phyloP scores from a whole-genome alignment of 768 basidiomycete genomes.

The Lactifluus volemus region DNA sequence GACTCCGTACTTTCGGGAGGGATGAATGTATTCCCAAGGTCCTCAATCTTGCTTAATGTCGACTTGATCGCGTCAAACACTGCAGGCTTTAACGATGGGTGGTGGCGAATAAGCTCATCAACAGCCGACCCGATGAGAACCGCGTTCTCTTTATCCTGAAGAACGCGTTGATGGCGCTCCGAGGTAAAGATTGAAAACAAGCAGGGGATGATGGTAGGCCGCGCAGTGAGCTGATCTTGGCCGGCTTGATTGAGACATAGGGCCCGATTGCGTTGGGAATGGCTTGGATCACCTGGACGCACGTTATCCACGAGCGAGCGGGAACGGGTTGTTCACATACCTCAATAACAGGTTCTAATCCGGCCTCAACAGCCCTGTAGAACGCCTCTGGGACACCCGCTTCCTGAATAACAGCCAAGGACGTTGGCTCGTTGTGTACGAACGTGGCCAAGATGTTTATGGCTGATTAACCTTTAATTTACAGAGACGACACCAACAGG shows the following conservation, averaged over 20 bases:
- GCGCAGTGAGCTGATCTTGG: constrained; percentile 66
- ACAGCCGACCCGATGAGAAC: constrained; percentile 81
- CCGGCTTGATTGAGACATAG: constrained; percentile 91
- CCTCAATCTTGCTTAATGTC: constrained; percentile 65
- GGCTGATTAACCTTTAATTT: constrained; percentile 36
- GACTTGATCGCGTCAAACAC: constrained; percentile 72
- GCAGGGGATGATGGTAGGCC: constrained; percentile 74
- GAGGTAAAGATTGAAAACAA: constrained; percentile 85
- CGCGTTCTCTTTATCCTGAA: constrained; percentile 90
- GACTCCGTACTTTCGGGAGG: constrained; percentile 50
- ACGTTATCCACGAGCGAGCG: background rate
- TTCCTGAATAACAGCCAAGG: constrained; percentile 88
- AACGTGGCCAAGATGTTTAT: constrained; percentile 96
- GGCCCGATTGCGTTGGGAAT: constrained; percentile 95
- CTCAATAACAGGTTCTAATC: constrained; percentile 83
- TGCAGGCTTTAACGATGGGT: constrained; percentile 73
- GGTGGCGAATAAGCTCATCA: constrained; percentile 94
- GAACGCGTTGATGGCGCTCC: constrained; percentile 69
- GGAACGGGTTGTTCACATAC: constrained; percentile 31
- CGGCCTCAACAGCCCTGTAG: constrained; percentile 76
- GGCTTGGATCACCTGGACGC: constrained; percentile 71
- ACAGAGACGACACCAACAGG: background rate
- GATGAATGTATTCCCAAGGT: constrained; percentile 52
- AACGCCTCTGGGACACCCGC: constrained; percentile 81
- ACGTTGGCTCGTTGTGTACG: constrained; percentile 97